Evolutionary conservation across 2,329 filamentous ascomycete species (phyloP), one percentile per base, ranked within the genome.

Genomic region (Penicillium vulpinum): DNA sequence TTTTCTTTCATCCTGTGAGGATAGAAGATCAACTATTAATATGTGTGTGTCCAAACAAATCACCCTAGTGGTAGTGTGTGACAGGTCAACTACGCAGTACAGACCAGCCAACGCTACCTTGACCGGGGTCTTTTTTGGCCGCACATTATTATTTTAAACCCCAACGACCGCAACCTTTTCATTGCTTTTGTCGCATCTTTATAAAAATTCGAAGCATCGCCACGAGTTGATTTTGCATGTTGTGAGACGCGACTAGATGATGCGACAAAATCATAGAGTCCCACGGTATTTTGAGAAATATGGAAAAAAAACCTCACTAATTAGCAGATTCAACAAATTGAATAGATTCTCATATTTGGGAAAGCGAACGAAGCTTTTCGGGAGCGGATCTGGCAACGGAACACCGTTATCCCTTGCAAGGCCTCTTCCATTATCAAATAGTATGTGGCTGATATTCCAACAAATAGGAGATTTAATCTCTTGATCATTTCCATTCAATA

Each of bases 401-500:
- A 24, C 28, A 39, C 21, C 26, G 15, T 13, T 16, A 39, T 49
- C 51, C 51, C 35, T 40, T 47, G 18, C 51, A 40, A 53, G 51
- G 24, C 8, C 6, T n/a, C 9, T 26, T 15, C 15, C 26, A 21
- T 40, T 53, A 53, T 29, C 24, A n/a, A 45, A 28, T 29, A 11
- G n/a, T n/a, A 31, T 15, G 44, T 22, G 43, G 18, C 29, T 38
- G 22, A 16, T 22, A 1, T 28, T 24, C 16, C 11, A 33, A 36
- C 45, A 26, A 50, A 38, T 43, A 36, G 52, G 52, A 50, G 36
- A 50, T 48, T 36, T n/a, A 36, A 33, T 39, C 10, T 45, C 39
- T 4, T 9, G 4, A n/a, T n/a, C 10, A 24, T 18, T 26, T 33
- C n/a, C 10, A 47, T 39, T 56, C 11, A 21, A 57, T 11, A n/a